A percentile compares a stretch with the other conserved stretches of the same genome.
These are phyloP conservation scores for Vinca minor DNA, from an alignment of 257 asterid genomes.

Conservation along the genomic window DNA sequence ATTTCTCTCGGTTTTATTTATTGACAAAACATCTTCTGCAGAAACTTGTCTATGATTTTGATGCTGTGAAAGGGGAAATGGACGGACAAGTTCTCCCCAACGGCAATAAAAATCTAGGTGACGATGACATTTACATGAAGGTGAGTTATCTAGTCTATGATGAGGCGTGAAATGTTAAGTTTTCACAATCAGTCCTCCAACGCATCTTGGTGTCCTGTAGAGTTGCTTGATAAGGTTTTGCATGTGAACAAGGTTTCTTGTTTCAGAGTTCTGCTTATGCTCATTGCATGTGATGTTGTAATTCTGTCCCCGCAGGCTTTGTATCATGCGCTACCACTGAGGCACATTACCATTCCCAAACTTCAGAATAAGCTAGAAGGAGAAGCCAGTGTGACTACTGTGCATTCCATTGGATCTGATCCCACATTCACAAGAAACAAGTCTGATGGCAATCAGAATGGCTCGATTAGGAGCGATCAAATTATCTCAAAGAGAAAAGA, in stretches of 20 bases:
- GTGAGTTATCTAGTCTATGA: constrained; percentile 23
- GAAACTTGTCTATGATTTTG: constrained; percentile 61
- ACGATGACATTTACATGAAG: constrained; percentile 74
- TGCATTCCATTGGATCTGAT: constrained; percentile 80
- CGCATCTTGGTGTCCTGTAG: background rate
- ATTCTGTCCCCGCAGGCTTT: constrained; percentile 50
- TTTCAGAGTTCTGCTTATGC: background rate
- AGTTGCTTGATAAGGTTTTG: no score
- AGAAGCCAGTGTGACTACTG: constrained; percentile 50
- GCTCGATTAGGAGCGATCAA: constrained; percentile 40
- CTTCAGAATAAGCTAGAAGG: constrained; percentile 78
- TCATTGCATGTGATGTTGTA: background rate
- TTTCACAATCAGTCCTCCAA: background rate
- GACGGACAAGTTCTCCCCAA: constrained; percentile 24
- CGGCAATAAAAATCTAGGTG: constrained; percentile 20
- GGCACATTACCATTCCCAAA: constrained; percentile 50
- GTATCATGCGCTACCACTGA: constrained; percentile 79
- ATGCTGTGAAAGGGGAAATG: constrained; percentile 70
- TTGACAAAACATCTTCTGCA: constrained; percentile 18
- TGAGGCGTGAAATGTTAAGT: background rate
- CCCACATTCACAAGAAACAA: constrained; percentile 59
- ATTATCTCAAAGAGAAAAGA: constrained; percentile 42
- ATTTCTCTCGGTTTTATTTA: constrained; percentile 13
- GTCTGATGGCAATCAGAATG: constrained; percentile 34
- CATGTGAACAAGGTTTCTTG: background rate